phyloP scores from a whole-genome alignment of 306 rosid genomes.

The Datisca glomerata region DNA sequence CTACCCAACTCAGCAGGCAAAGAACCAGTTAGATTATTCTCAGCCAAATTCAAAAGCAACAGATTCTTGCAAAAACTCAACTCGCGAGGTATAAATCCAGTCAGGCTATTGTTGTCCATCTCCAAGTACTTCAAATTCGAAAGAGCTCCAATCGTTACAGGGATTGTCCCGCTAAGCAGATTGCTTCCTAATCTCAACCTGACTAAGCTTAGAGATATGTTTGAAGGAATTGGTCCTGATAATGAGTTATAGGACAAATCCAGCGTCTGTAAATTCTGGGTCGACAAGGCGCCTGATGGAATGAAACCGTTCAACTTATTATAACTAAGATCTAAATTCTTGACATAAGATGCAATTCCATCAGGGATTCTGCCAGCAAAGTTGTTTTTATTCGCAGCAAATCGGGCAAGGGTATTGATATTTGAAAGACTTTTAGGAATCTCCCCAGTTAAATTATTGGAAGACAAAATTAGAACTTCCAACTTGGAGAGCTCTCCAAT shows the following conservation, averaged over 20 bases:
- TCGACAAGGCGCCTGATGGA: slow-evolving; percentile 43
- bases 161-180: slow-evolving; percentile 26
- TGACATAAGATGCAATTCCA: slow-evolving; percentile 36
- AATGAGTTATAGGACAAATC: slow-evolving; percentile 51
- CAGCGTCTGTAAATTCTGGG: slow-evolving; percentile 19
- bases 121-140: slow-evolving; percentile 42
- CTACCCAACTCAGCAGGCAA: slow-evolving; percentile 39
- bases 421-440: slow-evolving; percentile 32
- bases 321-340: slow-evolving; percentile 50
- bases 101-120: slow-evolving; percentile 37
- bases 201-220: slow-evolving; percentile 27
- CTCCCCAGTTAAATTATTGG: slow-evolving; percentile 25
- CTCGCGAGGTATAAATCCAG: slow-evolving; percentile 31
- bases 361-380: slow-evolving; percentile 38
- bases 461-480: slow-evolving; percentile 46
- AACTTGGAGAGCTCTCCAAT: slow-evolving; percentile 47
- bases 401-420: slow-evolving; percentile 35
- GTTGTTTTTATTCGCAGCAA: slow-evolving; percentile 47
- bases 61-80: slow-evolving; percentile 34
- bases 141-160: slow-evolving; percentile 9
- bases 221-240: slow-evolving; percentile 32
- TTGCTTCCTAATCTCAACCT: slow-evolving; percentile 72
- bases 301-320: slow-evolving; percentile 26
- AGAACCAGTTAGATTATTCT: slow-evolving; percentile 30
- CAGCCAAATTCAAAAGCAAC: slow-evolving; percentile 58